Evolutionary conservation across 345 rosid genomes (phyloP).

Genomic region (Laguncularia racemosa): DNA sequence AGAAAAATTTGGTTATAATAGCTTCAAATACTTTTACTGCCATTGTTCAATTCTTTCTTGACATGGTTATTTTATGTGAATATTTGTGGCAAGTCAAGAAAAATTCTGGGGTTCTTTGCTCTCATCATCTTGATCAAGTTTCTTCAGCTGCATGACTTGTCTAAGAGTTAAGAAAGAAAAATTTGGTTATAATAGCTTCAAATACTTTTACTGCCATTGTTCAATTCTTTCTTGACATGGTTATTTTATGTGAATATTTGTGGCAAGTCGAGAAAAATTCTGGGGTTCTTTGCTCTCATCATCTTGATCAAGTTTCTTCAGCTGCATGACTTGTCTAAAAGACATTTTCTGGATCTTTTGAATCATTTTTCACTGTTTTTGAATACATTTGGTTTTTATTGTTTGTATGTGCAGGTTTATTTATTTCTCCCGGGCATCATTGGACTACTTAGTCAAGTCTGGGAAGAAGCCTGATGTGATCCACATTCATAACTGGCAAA

Average conservation of each 20-base stretch:
- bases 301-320: not conserved
- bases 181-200: too few relatives aligned
- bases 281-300: not conserved
- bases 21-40: too few relatives aligned
- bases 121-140: not conserved
- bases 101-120: not conserved
- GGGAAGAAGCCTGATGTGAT: conserved; percentile 85
- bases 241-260: not conserved
- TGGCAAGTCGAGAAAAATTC: not conserved
- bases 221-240: too few relatives aligned
- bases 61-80: too few relatives aligned
- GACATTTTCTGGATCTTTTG: too few relatives aligned
- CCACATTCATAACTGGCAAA: conserved; percentile 83
- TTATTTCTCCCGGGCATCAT: conserved; percentile 83
- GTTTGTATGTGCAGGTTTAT: conserved; percentile 42
- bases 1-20: too few relatives aligned
- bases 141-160: not conserved
- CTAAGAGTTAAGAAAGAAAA: too few relatives aligned
- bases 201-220: too few relatives aligned
- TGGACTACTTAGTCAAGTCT: conserved; percentile 73
- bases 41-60: too few relatives aligned
- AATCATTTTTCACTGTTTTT: not conserved
- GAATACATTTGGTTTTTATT: not conserved
- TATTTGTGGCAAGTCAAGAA: not conserved
- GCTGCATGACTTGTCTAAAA: not conserved